Base-by-base conservation (phyloP, 345 rosid genomes). In the Lagerstroemia speciosa region DNA sequence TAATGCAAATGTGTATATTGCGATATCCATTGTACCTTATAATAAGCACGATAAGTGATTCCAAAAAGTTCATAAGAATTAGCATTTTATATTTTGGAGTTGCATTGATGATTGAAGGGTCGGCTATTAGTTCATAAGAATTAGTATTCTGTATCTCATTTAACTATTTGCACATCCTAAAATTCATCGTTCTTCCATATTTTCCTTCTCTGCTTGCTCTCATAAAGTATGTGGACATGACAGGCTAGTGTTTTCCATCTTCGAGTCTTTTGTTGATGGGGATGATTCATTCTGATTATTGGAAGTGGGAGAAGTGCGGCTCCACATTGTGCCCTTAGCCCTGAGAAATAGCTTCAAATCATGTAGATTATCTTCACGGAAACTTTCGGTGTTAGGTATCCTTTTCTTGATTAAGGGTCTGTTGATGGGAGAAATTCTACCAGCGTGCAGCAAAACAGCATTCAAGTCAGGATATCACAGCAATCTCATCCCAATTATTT, bases 241-340 rank as follows among this genome's bases (percentile, higher is more conserved):
- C 90, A 85, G 90, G 83, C 73, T 85, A 34, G 65, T 72, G n/a
- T 10, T 81, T 46, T 62, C 74, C 41, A 72, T 76, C 41, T 79
- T 86, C 73, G 66, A 75, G 68, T 30, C 75, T 70, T 62, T 83
- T 57, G 65, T 69, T 2, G 74, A 75, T 57, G 78, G 65, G 0
- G 87, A 78, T 67, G 82, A 75, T 4, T 71, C 69, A 19, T 15
- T 52, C 8, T 72, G 71, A 68, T 60, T 37, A 50, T 70, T 73
- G 6, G 5, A 24, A 22, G 46, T 7, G 10, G 67, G 67, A 64
- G 45, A 55, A 26, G 19, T 14, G 17, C 48, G 2, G 19, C 19
- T 10, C 20, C 48, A 48, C 55, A 3, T 0, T 48, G 26, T 22
- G 8, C 24, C 55, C 17, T 20, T 58, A 30, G 20, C 33, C 32